Evolutionary conservation across 164 flowering plant genomes (phyloP), one percentile per base, ranked within the genome.

Genomic region (Cinnamomum chago): DNA sequence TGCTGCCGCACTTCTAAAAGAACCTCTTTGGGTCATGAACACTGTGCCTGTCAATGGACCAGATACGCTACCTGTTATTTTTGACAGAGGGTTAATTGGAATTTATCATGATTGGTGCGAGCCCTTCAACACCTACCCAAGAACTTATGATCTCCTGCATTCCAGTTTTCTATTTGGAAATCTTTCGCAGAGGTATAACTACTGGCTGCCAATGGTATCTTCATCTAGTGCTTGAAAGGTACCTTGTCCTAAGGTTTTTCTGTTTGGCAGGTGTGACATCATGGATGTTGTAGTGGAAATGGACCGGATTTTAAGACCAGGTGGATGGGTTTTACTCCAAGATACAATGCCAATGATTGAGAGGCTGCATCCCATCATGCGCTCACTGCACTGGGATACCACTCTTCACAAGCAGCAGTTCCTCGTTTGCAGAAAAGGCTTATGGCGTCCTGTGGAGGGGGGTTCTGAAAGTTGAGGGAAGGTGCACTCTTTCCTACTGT

Each of bases 41-140:
- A 84, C 88, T 7, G 83, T 91, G 55, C 94, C 97, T 4, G 73
- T 88, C 30, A 70, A 90, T 55, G 80, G 70, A n/a, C 85, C 88
- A 74, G 95, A 91, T 76, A 90, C 95, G 10, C 86, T 95, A 3
- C 72, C 90, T n/a, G 68, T 82, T 47, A 85, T 95, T 58, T 95
- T 83, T 67, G 97, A 91, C 73, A 81, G 98, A 79, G 98, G 98
- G 23, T 70, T 95, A 77, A 87, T 92, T 67, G 98, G 98, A 75
- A 73, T 87, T 52, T 92, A 92, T 74, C 98, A 94, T 69, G 97
- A 94, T 73, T 92, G 97, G 95, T 94, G 98, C 50, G 97, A 94
- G 79, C 80, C 97, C 22, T 82, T 92, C 24, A 94, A 83, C 75
- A 92, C 97, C 17, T 94, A 94, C 72, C 97, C 98, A 40, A 87